A percentile compares a stretch with the other conserved stretches of the same genome.
Conservation (phyloP, 108 stramenopile species). For the Licmophora abbreviata region DNA sequence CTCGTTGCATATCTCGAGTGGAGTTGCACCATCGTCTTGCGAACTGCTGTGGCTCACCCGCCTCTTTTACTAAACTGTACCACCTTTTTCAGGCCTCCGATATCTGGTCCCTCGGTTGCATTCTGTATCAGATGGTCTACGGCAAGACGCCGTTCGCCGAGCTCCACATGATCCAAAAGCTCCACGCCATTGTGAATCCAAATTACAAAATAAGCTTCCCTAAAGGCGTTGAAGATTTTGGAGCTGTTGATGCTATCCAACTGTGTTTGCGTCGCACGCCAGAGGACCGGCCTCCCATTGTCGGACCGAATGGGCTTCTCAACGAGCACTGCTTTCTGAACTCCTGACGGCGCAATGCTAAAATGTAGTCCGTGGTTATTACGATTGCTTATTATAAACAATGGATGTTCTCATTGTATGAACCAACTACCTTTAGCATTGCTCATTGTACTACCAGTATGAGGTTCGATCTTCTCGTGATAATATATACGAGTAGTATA, state of each 20-base stretch:
- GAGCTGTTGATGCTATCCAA: conserved; percentile 79
- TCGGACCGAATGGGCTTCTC: conserved; percentile 73
- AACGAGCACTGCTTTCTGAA: conserved; percentile 71
- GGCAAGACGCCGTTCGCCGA: conserved; percentile 91
- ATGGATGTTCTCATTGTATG: no score
- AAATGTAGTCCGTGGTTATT: no score
- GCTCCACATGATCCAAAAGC: conserved; percentile 89
- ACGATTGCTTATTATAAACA: no score
- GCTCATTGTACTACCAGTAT: no score
- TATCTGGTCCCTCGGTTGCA: conserved; percentile 95
- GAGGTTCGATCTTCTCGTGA: no score
- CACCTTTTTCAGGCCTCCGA: conserved; percentile 70
- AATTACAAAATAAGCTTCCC: conserved; percentile 74
- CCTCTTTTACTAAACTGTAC: conserved; percentile 1
- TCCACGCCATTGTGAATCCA: conserved; percentile 91
- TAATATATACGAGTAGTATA: no score
- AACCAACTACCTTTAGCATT: no score
- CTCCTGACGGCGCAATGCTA: no score
- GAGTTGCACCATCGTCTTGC: conserved; percentile 26
- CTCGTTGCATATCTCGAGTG: conserved; percentile 13
- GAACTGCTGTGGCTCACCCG: background rate
- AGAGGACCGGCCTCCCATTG: conserved; percentile 67
- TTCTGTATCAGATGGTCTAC: conserved; percentile 96
- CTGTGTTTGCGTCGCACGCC: conserved; percentile 67
- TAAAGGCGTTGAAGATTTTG: conserved; percentile 43